A percentile compares a stretch with the other conserved stretches of the same genome.
These are phyloP conservation scores for Syzygium aromaticum DNA, from an alignment of 345 rosid species.

Conservation along the genomic window DNA sequence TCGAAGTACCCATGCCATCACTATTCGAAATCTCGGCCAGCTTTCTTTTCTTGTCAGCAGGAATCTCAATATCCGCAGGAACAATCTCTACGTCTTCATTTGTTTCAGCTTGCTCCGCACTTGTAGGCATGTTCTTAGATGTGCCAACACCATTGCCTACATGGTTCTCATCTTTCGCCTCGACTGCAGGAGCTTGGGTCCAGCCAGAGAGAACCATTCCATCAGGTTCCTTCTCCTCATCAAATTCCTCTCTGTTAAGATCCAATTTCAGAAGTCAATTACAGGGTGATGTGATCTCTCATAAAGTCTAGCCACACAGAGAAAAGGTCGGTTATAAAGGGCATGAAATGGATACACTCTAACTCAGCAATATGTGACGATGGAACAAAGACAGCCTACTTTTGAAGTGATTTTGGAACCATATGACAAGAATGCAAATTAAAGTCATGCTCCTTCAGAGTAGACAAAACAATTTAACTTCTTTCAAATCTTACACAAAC, in stretches of 20 bases:
- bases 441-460: neutral
- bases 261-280: neutral
- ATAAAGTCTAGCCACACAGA: neutral
- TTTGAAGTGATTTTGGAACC: neutral
- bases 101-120: neutral
- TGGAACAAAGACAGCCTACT: neutral
- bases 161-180: conserved; percentile 22
- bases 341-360: neutral
- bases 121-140: conserved; percentile 15
- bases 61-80: neutral
- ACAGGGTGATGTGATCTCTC: neutral
- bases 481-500: neutral
- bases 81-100: neutral
- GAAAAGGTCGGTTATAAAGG: neutral
- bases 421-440: neutral
- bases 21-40: conserved; percentile 10
- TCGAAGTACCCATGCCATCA: conserved; percentile 3
- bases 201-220: conserved; percentile 93
- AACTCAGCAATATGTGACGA: neutral
- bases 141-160: conserved; percentile 47
- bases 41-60: conserved; percentile 56
- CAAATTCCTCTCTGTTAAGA: conserved; percentile 70
- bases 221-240: conserved; percentile 95
- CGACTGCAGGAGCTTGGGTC: conserved; percentile 46
- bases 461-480: neutral